These are phyloP conservation scores for Metschnikowia corniflorae DNA, from an alignment of 805 yeast genomes.

Conservation along the genomic window DNA sequence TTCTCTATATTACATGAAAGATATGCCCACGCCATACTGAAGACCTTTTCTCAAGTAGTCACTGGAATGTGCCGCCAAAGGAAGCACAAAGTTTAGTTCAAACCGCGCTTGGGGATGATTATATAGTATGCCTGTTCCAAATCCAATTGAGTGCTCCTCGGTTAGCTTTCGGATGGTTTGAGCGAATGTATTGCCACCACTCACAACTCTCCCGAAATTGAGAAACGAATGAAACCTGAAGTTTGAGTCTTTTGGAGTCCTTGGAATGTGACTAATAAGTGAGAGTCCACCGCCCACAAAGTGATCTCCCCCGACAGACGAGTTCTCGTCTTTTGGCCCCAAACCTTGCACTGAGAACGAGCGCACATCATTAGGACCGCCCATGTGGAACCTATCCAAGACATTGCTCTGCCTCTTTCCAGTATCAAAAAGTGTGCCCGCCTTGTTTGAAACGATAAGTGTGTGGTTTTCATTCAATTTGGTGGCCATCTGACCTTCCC, in stretches of 20 bases:
- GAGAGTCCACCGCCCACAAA: slow-evolving; percentile 47
- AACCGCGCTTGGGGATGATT: slow-evolving; percentile 58
- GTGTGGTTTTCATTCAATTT: slow-evolving; percentile 17
- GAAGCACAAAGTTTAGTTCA: slow-evolving; percentile 54
- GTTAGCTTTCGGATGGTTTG: slow-evolving; percentile 13
- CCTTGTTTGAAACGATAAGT: slow-evolving; percentile 28
- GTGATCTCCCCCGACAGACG: slow-evolving; percentile 52
- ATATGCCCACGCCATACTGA: slow-evolving; percentile 59
- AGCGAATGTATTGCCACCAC: slow-evolving; percentile 6
- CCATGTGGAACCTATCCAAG: slow-evolving; percentile 51
- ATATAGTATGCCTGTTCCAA: slow-evolving; percentile 50
- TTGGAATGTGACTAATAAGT: slow-evolving; percentile 42
- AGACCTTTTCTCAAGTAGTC: slow-evolving; percentile 51
- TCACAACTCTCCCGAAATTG: slow-evolving; percentile 44
- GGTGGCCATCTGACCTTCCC: slow-evolving; percentile 38
- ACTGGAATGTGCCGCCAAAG: slow-evolving; percentile 41
- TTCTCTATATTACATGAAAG: slow-evolving; percentile 43
- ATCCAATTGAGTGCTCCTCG: slow-evolving; percentile 32
- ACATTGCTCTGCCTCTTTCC: slow-evolving; percentile 30
- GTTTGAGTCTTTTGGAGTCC: slow-evolving; percentile 37
- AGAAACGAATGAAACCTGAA: slow-evolving; percentile 48
- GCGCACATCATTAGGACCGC: slow-evolving; percentile 60
- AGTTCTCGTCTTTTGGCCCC: slow-evolving; percentile 51
- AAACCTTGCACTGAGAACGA: slow-evolving; percentile 50
- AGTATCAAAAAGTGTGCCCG: slow-evolving; percentile 28